Percentiles rank a stretch among this genome's conserved stretches.
These are phyloP conservation scores for Leccinum boreale DNA, from an alignment of 768 basidiomycete species.

Conservation along the genomic window DNA sequence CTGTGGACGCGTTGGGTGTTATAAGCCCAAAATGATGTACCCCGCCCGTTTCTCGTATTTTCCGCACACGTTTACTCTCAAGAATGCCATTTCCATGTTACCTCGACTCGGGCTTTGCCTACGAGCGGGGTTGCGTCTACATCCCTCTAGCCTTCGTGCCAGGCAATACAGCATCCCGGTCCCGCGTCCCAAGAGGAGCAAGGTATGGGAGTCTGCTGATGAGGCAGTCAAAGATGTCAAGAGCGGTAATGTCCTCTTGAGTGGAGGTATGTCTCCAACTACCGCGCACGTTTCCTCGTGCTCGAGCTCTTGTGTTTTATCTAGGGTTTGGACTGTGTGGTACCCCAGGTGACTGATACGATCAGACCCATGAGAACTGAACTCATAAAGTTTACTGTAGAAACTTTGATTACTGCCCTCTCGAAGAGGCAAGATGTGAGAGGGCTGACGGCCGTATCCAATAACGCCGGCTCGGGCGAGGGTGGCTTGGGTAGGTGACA, in stretches of 20 bases:
- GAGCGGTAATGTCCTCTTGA: constrained; percentile 70
- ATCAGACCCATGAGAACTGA: background rate
- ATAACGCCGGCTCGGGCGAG: constrained; percentile 73
- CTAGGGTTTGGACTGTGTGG: constrained; percentile 88
- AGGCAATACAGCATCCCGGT: constrained; percentile 5
- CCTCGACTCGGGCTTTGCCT: constrained; percentile 2
- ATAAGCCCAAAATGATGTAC: background rate
- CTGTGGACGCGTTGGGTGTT: background rate
- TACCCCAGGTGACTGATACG: constrained; percentile 57
- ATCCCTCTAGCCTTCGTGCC: background rate
- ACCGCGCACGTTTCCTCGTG: constrained; percentile 20
- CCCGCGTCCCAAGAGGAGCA: constrained; percentile 32
- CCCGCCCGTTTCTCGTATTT: background rate
- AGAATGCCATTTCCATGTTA: constrained; percentile 4
- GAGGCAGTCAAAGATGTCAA: constrained; percentile 81
- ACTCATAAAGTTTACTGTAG: constrained; percentile 32
- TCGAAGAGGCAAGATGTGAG: constrained; percentile 65
- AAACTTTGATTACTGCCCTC: constrained; percentile 77
- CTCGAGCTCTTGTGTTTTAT: background rate
- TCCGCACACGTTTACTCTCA: background rate
- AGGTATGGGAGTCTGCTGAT: constrained; percentile 75
- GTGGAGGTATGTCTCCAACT: constrained; percentile 58
- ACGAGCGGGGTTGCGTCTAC: constrained; percentile 4
- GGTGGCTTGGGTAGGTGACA: constrained; percentile 57
- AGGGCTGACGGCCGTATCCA: constrained; percentile 76